Percentiles rank a stretch among this genome's conserved stretches.
phyloP scores from a whole-genome alignment of 164 flowering plant genomes.

The Cinnamomum chago region DNA sequence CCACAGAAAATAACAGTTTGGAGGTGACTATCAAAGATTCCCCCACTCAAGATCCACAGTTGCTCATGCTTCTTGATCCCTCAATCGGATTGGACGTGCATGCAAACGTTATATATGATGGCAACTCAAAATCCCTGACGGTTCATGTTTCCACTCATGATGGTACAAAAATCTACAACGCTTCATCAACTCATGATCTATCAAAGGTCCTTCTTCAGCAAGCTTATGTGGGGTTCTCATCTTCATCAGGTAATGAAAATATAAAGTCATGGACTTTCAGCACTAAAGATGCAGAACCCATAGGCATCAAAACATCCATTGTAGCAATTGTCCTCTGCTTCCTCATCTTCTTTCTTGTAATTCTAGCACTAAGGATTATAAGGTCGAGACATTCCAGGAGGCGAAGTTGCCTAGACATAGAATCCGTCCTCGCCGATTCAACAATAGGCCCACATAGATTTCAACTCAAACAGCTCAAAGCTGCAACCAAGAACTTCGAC shows the following conservation, averaged over 20 bases:
- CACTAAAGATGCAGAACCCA: constrained; percentile 13
- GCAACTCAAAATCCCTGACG: constrained; percentile 13
- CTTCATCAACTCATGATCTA: constrained; percentile 30
- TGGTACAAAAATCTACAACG: constrained; percentile 7
- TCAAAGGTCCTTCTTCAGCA: constrained; percentile 30
- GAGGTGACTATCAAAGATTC: constrained; percentile 36
- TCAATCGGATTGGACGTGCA: constrained; percentile 9
- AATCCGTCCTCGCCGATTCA: constrained; percentile 20
- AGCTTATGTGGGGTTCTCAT: constrained; percentile 48
- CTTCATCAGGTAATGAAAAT: constrained; percentile 43
- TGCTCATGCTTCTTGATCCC: constrained; percentile 15
- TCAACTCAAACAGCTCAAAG: constrained; percentile 13
- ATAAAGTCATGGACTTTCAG: constrained; percentile 38
- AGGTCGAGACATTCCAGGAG: not conserved
- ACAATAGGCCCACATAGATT: constrained; percentile 21
- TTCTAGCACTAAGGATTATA: not conserved
- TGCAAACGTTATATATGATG: constrained; percentile 30
- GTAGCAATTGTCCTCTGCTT: too few relatives aligned
- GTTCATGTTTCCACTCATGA: constrained; percentile 15
- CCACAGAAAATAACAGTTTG: constrained; percentile 40
- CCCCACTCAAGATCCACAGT: constrained; percentile 16
- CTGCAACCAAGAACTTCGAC: constrained; percentile 17
- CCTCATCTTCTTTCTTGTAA: not conserved
- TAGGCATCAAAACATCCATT: not conserved
- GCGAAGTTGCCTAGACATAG: constrained; percentile 3